Percentiles rank a stretch among this genome's conserved stretches.
These are phyloP conservation scores for Metschnikowia santaceciliae DNA, from an alignment of 805 yeast genomes.

Conservation along the genomic window DNA sequence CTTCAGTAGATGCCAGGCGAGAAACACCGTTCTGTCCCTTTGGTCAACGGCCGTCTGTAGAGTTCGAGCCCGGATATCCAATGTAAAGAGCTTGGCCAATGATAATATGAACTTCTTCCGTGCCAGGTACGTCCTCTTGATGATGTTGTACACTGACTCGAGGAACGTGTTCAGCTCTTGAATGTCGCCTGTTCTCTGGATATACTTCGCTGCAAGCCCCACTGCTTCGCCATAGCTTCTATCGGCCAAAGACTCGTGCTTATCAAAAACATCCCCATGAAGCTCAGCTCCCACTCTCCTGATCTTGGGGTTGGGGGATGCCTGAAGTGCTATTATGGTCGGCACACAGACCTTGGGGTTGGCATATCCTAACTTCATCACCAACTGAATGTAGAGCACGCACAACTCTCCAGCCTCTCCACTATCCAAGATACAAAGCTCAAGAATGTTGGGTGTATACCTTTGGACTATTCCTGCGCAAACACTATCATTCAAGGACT, in stretches of 20 bases:
- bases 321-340: constrained; percentile 65
- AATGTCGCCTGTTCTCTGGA: constrained; percentile 18
- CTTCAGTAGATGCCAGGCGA: constrained; percentile 35
- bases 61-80: constrained; percentile 8
- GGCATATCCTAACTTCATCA: constrained; percentile 63
- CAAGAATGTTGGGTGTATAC: constrained; percentile 47
- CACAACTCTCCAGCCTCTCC: constrained; percentile 48
- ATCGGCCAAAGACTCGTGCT: constrained; percentile 70
- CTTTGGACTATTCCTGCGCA: constrained; percentile 71
- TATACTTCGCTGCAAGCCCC: constrained; percentile 47
- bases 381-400: constrained; percentile 50
- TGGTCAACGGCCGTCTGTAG: constrained; percentile 14
- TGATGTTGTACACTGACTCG: constrained; percentile 37
- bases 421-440: constrained; percentile 45
- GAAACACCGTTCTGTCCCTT: constrained; percentile 21
- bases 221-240: constrained; percentile 62
- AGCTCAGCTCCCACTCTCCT: constrained; percentile 47
- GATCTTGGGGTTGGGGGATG: constrained; percentile 45
- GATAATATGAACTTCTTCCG: constrained; percentile 39
- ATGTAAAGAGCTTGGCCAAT: constrained; percentile 17
- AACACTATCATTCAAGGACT: constrained; percentile 51
- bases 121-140: constrained; percentile 35
- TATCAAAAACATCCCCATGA: constrained; percentile 54
- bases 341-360: constrained; percentile 71
- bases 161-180: constrained; percentile 33